A percentile compares a stretch with the other conserved stretches of the same genome.
Conservation (phyloP, 1,139 yeast genomes). For the Geotrichum aggregatum region DNA sequence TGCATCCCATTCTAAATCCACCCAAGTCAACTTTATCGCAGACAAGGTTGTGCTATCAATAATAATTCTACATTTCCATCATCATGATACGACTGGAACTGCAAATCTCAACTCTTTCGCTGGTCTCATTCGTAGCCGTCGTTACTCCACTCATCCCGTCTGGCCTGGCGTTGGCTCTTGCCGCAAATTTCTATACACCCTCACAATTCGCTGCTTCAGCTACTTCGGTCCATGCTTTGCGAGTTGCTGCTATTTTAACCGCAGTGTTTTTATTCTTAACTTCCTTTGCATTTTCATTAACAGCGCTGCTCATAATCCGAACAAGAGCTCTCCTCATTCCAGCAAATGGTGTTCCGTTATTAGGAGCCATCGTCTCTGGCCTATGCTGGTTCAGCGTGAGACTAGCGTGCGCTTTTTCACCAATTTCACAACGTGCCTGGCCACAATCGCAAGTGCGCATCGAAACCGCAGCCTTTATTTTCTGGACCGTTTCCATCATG, state of each 20-base stretch:
- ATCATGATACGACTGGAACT: constrained; percentile 13
- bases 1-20: neutral
- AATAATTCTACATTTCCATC: neutral
- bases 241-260: constrained; percentile 4
- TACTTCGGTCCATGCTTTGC: neutral
- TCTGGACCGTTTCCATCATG: constrained; percentile 12
- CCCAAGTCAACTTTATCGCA: neutral
- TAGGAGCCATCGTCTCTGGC: constrained; percentile 10
- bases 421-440: too few species aligned
- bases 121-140: constrained; percentile 11
- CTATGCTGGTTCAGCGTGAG: constrained; percentile 12
- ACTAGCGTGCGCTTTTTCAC: neutral
- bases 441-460: neutral
- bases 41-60: neutral
- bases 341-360: constrained; percentile 13
- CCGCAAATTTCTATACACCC: neutral
- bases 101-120: constrained; percentile 16
- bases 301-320: constrained; percentile 11
- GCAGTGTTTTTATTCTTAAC: constrained; percentile 5
- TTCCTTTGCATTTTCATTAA: neutral
- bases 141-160: constrained; percentile 6
- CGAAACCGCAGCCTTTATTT: constrained; percentile 7
- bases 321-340: neutral
- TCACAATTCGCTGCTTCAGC: neutral
- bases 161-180: constrained; percentile 9